Evolutionary conservation across 495 filamentous ascomycete species (phyloP).

Genomic region (Cercophora samala): DNA sequence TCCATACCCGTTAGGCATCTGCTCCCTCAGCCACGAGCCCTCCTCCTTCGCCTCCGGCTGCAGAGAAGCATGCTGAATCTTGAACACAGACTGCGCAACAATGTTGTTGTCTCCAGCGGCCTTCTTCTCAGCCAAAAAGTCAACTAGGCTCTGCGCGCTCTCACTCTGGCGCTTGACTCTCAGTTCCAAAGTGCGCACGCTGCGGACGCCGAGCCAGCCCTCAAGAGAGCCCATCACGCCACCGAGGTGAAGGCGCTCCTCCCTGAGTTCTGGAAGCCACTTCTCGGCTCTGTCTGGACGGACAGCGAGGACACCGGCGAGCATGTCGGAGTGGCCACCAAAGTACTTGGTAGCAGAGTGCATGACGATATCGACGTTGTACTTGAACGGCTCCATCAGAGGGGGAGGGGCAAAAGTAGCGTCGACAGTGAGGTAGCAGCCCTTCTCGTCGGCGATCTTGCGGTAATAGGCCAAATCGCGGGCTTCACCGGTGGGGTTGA

Average conservation of each 20-base stretch:
- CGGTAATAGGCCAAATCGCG: conserved; percentile 67
- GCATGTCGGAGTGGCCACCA: conserved; percentile 87
- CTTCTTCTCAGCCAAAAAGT: conserved; percentile 58
- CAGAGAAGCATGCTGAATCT: conserved; percentile 72
- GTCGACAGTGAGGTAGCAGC: conserved; percentile 80
- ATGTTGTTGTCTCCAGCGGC: conserved; percentile 31
- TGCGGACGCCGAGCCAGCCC: conserved; percentile 85
- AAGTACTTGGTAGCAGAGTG: conserved; percentile 94
- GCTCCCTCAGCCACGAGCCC: conserved; percentile 68
- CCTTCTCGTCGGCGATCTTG: conserved; percentile 63
- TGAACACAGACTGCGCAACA: conserved; percentile 52
- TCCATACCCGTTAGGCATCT: conserved; percentile 91
- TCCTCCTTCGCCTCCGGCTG: conserved; percentile 59
- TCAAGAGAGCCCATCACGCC: conserved; percentile 87
- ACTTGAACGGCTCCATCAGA: conserved; percentile 77
- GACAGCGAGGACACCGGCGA: conserved; percentile 77
- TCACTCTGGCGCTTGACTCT: conserved; percentile 70
- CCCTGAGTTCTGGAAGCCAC: conserved; percentile 55
- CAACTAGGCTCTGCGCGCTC: conserved; percentile 64
- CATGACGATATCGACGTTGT: conserved; percentile 81
- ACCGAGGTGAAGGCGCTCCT: conserved; percentile 72
- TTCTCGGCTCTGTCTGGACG: conserved; percentile 38
- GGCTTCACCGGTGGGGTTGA: conserved; percentile 85
- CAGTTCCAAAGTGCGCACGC: conserved; percentile 80
- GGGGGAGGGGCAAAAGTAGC: conserved; percentile 90